Conservation (phyloP, 2,329 filamentous ascomycete species). For the Aspergillus sp. region DNA sequence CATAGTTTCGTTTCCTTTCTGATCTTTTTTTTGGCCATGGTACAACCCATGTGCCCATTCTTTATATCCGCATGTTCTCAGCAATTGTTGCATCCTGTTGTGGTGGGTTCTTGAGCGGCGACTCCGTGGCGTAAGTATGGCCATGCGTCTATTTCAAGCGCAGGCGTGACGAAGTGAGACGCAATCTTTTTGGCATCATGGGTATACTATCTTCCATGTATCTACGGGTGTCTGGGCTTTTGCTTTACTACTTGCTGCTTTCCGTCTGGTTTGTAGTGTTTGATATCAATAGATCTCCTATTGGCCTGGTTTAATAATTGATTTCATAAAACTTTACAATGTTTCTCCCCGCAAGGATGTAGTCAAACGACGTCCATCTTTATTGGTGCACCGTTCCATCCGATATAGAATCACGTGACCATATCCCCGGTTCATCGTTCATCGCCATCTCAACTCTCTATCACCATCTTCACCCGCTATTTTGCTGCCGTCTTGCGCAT, state of each 20-base stretch:
- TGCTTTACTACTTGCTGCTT: neutral
- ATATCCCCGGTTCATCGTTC: neutral
- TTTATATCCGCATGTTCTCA: neutral
- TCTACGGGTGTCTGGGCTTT: slow-evolving; percentile 1
- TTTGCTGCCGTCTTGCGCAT: slow-evolving; percentile 20
- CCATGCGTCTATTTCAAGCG: slow-evolving; percentile 19
- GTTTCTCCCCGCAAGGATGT: neutral
- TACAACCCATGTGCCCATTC: slow-evolving; percentile 9
- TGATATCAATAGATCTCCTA: neutral
- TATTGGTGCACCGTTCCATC: neutral
- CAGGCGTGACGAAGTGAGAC: slow-evolving; percentile 17
- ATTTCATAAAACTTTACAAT: no score
- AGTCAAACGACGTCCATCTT: neutral
- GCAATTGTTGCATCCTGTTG: slow-evolving; percentile 5
- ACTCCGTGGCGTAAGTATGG: slow-evolving; percentile 5
- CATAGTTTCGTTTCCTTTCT: slow-evolving; percentile 18
- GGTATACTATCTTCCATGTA: slow-evolving; percentile 8
- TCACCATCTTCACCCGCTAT: neutral
- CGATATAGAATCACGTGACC: slow-evolving; percentile 3
- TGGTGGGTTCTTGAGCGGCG: slow-evolving; percentile 3
- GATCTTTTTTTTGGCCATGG: slow-evolving; percentile 8
- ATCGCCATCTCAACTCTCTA: neutral
- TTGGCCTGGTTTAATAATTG: no score
- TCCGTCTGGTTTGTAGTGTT: neutral
- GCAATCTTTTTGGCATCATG: neutral